A percentile compares a stretch with the other conserved stretches of the same genome.
phyloP scores from a whole-genome alignment of 2,329 filamentous ascomycete species.

The Hortaea sp. region DNA sequence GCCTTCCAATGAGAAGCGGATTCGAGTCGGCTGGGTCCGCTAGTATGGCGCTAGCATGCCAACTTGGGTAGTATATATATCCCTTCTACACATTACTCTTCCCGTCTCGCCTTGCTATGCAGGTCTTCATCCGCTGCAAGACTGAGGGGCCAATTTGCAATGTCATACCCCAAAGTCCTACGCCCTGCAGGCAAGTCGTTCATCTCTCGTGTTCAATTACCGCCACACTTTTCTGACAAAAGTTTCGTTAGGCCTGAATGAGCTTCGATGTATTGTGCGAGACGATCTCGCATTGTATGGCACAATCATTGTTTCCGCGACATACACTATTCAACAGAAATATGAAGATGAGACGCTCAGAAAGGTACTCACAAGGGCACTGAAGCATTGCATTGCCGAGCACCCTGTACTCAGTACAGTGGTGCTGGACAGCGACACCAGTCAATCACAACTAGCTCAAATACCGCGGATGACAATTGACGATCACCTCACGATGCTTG shows the following conservation, averaged over 20 bases:
- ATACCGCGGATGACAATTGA: slow-evolving; percentile 26
- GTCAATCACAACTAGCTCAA: slow-evolving; percentile 27
- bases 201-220: too few species aligned
- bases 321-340: slow-evolving; percentile 17
- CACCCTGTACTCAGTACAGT: slow-evolving; percentile 31
- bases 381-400: slow-evolving; percentile 30
- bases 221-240: neutral
- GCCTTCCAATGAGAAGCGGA: too few species aligned
- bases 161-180: too few species aligned
- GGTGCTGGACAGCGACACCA: slow-evolving; percentile 27
- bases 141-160: too few species aligned
- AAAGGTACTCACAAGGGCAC: slow-evolving; percentile 12
- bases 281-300: slow-evolving; percentile 34
- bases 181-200: too few species aligned
- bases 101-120: too few species aligned
- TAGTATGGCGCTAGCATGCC: too few species aligned
- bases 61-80: too few species aligned
- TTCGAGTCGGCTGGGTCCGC: too few species aligned
- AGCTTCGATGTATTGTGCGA: slow-evolving; percentile 32
- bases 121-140: too few species aligned
- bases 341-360: too few species aligned
- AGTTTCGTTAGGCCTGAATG: slow-evolving; percentile 27
- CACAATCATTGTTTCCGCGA: slow-evolving; percentile 28
- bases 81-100: too few species aligned
- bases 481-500: slow-evolving; percentile 29